These are phyloP conservation scores for Protostelium mycophagum DNA, from an alignment of 78 protist genomes.

Conservation along the genomic window DNA sequence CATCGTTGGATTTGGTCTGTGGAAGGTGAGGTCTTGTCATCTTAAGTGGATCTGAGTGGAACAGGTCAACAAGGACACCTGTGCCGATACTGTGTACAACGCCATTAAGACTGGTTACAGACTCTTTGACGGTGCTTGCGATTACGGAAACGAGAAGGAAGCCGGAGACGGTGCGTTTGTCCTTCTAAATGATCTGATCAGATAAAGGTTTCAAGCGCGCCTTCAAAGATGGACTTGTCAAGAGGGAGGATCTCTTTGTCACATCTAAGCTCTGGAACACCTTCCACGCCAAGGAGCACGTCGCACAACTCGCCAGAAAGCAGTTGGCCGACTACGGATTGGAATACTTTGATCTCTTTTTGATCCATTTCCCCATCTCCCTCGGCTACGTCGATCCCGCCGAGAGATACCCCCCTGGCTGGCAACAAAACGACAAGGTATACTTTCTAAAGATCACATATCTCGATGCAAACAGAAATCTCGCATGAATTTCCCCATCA, in stretches of 20 bases:
- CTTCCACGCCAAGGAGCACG: slow-evolving; percentile 46
- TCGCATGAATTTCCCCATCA: no score
- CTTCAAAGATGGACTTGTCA: slow-evolving; percentile 8
- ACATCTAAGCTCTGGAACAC: slow-evolving; percentile 78
- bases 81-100: slow-evolving; percentile 16
- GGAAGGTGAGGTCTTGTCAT: neutral
- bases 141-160: slow-evolving; percentile 70
- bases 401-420: neutral
- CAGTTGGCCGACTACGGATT: slow-evolving; percentile 53
- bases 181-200: neutral
- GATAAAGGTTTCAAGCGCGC: slow-evolving; percentile 16
- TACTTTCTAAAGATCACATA: neutral
- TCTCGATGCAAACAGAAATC: no score
- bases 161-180: slow-evolving; percentile 42
- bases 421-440: neutral
- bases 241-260: slow-evolving; percentile 71
- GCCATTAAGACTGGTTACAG: slow-evolving; percentile 64
- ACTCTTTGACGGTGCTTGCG: slow-evolving; percentile 76
- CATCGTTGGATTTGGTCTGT: neutral
- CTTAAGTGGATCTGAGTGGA: neutral
- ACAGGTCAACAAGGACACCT: neutral
- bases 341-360: slow-evolving; percentile 72
- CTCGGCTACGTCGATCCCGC: neutral
- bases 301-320: slow-evolving; percentile 31
- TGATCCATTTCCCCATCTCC: slow-evolving; percentile 61